Evolutionary conservation across 192 early-diverging fungal genomes (phyloP), one percentile per base, ranked within the genome.

Genomic region (Geranomyces variabilis): DNA sequence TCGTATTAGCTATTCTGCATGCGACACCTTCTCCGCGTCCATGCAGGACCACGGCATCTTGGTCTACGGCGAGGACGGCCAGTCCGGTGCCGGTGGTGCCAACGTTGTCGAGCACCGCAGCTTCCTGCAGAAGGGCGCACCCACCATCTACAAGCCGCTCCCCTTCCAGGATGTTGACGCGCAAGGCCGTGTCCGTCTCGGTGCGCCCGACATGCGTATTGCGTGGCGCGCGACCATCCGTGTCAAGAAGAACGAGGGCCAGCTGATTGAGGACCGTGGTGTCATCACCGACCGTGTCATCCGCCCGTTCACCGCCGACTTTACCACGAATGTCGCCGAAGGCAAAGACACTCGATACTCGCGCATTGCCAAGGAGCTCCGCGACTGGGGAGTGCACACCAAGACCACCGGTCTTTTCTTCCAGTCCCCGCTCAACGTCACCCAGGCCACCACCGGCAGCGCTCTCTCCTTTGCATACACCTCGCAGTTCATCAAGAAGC

Each of bases 231-330:
- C 67, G 36, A 43, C 44, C 19, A 63, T 76, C 60, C 74, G 74
- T 13, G 33, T 29, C 26, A 30, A 45, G 30, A 65, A 17, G 14
- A 72, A 71, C 56, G 26, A 67, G 6, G 74, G 74, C 17, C 8
- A 66, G 33, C 60, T 76, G 0, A 76, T 76, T 55, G 74, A 76
- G 53, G 69, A 70, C 55, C 17, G 26, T 41, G 74, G 74, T 48
- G 31, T 76, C 12, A 34, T 34, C 10, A 14, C 74, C 41, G 74
- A 76, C 63, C 15, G 29, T 22, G 43, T 64, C 53, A n/a, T 72
- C 26, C 57, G 67, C 8, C 74, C 67, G 29, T 22, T 14, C 31
- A 15, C 33, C 13, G 67, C 17, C 17, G 63, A 65, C 17, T 61
- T 61, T 19, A 53, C 51, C 51, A 36, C 8, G 19, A 47, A 26